These are phyloP conservation scores for Cryptosporidium xiaoi DNA, from an alignment of 169 alveolate genomes.

Conservation along the genomic window DNA sequence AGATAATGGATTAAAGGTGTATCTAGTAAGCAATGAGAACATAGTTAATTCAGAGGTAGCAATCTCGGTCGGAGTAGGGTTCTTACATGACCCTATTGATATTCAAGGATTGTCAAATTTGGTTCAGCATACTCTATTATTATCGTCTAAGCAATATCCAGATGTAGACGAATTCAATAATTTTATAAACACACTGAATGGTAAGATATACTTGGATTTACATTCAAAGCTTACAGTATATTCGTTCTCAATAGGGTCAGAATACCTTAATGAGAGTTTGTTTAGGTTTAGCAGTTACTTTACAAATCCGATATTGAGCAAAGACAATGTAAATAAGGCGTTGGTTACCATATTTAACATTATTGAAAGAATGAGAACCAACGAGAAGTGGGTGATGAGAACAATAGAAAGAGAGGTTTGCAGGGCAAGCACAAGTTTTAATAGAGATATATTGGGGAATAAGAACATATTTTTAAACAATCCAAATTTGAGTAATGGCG, in stretches of 20 bases:
- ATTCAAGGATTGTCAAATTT: slow-evolving; percentile 47
- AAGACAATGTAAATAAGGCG: slow-evolving; percentile 29
- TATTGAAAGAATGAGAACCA: slow-evolving; percentile 4
- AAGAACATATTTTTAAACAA: slow-evolving; percentile 34
- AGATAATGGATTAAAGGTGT: slow-evolving; percentile 30
- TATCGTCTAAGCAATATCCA: slow-evolving; percentile 43
- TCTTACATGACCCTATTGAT: slow-evolving; percentile 28
- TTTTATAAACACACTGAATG: slow-evolving; percentile 33
- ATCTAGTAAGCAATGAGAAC: slow-evolving; percentile 47
- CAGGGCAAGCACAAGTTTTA: neutral
- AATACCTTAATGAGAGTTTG: slow-evolving; percentile 40
- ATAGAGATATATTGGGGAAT: slow-evolving; percentile 12
- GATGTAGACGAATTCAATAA: slow-evolving; percentile 38
- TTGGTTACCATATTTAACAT: slow-evolving; percentile 30
- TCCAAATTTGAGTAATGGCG: slow-evolving; percentile 23
- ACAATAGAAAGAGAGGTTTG: slow-evolving; percentile 41
- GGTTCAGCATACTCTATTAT: slow-evolving; percentile 30
- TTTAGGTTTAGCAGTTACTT: slow-evolving; percentile 59
- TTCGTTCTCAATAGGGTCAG: slow-evolving; percentile 45
- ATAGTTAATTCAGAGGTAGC: slow-evolving; percentile 41
- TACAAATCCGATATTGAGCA: slow-evolving; percentile 18
- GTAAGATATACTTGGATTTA: slow-evolving; percentile 40
- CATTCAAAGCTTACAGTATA: slow-evolving; percentile 19
- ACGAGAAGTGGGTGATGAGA: slow-evolving; percentile 33
- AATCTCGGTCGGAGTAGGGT: slow-evolving; percentile 45